Evolutionary conservation across 306 rosid genomes (phyloP), one percentile per base, ranked within the genome.

Genomic region (Quercus alba): DNA sequence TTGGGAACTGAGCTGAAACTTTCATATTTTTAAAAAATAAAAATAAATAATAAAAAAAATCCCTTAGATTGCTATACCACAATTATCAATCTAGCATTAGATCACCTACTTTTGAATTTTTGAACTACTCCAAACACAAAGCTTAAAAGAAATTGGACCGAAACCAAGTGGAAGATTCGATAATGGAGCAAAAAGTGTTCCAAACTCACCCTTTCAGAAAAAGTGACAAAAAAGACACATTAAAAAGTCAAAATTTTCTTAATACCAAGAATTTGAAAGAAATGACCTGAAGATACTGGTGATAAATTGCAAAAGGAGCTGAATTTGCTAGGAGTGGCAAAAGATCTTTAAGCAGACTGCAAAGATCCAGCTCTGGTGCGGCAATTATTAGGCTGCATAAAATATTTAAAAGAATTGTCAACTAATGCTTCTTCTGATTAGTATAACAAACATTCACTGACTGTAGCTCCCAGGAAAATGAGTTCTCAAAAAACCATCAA

Each of bases 251-350:
- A 33, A 72, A 58, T 72, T 23, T 59, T 64, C 75, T 76, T 41
- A 30, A 31, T 10, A 56, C 52, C 20, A 54, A 63, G 56, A 33
- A 46, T 31, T n/a, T 21, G 66, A 61, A 75, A 74, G 49, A 58
- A 87, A 72, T 74, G 72, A 95, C 99, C 98, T 95, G 95, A 85
- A 93, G 90, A 86, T 88, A 91, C 80, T 93, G 99, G 80, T 95
- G 99, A 88, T 91, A 95, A 79, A 93, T 91, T 25, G 92, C 94
- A 89, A 95, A 93, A n/a, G 99, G 94, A 74, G 97, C 98, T 33
- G 99, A 95, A 85, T 89, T 90, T 58, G 99, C 81, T 61, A 93
- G 55, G 64, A 90, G 96, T 21, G 98, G 98, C 81, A 91, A 77
- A 56, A 91, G 83, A 75, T 91, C 92, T 81, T 80, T 87, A 68